phyloP scores from a whole-genome alignment of 23 red algal genomes.

The Gracilaria domingensis region DNA sequence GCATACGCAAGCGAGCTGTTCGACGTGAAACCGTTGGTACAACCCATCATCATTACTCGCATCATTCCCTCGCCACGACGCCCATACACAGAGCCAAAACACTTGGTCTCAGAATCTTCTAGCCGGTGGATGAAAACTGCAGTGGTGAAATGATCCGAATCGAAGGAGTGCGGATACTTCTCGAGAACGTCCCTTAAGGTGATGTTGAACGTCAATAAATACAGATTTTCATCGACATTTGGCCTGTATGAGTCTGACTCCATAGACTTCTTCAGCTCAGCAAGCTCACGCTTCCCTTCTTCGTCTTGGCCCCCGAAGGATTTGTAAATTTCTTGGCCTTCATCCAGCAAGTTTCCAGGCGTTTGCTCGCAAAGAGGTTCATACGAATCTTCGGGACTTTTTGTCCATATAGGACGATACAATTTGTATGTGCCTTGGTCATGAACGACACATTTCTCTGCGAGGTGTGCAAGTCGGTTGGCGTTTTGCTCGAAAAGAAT shows the following conservation, averaged over 20 bases:
- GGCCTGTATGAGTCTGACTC: not conserved
- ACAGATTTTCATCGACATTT: not conserved
- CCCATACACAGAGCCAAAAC: constrained; percentile 1
- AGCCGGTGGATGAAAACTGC: not conserved
- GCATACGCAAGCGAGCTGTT: constrained; percentile 1
- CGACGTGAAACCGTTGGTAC: not conserved
- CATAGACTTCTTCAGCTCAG: not conserved
- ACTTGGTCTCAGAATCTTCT: not conserved
- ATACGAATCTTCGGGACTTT: not conserved
- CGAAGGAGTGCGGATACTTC: not conserved
- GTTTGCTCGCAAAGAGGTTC: constrained; percentile 1
- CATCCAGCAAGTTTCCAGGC: not conserved
- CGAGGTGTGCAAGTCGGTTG: too few species aligned
- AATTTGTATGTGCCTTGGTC: too few species aligned
- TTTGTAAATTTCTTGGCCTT: not conserved
- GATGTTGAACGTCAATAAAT: not conserved
- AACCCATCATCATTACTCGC: not conserved
- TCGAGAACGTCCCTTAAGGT: not conserved
- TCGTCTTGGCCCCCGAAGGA: not conserved
- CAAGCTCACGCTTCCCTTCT: not conserved
- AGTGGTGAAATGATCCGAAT: not conserved
- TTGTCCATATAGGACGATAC: not conserved
- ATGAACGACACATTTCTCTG: too few species aligned
- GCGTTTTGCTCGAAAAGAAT: too few species aligned
- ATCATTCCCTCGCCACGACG: constrained; percentile 8